Evolutionary conservation across 1,284 basidiomycete species (phyloP).

Genomic region (Phellopilus nigrolimitatus): DNA sequence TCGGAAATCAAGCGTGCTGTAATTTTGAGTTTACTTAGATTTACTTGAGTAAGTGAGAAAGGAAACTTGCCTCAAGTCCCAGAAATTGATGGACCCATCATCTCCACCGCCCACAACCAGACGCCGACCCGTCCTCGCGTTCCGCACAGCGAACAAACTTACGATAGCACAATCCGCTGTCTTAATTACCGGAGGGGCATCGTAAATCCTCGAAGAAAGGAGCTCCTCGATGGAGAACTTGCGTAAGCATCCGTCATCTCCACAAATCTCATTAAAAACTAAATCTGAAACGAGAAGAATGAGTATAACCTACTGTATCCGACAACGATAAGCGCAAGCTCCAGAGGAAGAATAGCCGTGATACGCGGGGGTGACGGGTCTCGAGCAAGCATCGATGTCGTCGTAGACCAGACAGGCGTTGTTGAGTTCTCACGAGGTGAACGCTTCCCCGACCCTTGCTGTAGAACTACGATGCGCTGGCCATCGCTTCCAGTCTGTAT

Average conservation of each 20-base stretch:
- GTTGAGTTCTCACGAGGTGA: background rate
- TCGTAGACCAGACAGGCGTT: constrained; percentile 4
- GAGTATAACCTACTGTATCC: constrained; percentile 51
- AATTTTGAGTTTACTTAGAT: constrained; percentile 9
- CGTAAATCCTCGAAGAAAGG: constrained; percentile 19
- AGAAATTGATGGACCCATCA: constrained; percentile 70
- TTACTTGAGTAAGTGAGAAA: background rate
- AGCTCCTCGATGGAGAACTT: constrained; percentile 38
- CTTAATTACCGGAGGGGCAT: constrained; percentile 23
- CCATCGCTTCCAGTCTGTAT: background rate
- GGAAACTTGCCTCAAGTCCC: constrained; percentile 52
- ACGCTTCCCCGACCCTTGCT: background rate
- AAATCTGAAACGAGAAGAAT: background rate
- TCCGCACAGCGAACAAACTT: constrained; percentile 49
- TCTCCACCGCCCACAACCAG: constrained; percentile 67
- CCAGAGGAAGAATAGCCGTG: constrained; percentile 52
- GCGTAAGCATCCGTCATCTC: constrained; percentile 56
- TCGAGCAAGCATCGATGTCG: background rate
- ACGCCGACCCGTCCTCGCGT: constrained; percentile 50
- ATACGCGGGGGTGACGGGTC: constrained; percentile 23
- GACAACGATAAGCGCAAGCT: constrained; percentile 49
- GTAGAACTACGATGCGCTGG: constrained; percentile 5
- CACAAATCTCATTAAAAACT: background rate
- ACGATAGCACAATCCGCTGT: constrained; percentile 46
- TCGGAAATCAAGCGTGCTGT: constrained; percentile 56